A percentile compares a stretch with the other conserved stretches of the same genome.
These are phyloP conservation scores for Aspergillus wentii DNA, from an alignment of 495 filamentous ascomycete species.

Conservation along the genomic window DNA sequence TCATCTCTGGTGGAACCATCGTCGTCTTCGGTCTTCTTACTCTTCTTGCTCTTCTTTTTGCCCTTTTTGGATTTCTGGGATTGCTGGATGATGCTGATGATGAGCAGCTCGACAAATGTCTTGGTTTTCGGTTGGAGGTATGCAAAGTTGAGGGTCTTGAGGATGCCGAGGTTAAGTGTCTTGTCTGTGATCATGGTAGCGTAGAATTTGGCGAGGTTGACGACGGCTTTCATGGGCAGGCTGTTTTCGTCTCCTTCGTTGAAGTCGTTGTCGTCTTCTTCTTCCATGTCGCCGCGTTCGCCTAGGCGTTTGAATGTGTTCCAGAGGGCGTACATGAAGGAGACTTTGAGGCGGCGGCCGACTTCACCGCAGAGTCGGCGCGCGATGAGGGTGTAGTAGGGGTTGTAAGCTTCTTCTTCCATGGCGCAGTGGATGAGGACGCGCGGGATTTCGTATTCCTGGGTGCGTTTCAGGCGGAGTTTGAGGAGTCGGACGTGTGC, in stretches of 20 bases:
- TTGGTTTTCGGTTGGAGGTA: slow-evolving; percentile 73
- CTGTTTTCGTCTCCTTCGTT: slow-evolving; percentile 46
- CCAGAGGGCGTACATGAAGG: slow-evolving; percentile 83
- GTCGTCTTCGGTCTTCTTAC: slow-evolving; percentile 11
- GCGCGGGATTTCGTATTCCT: slow-evolving; percentile 80
- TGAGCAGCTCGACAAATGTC: slow-evolving; percentile 71
- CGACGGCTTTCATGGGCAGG: slow-evolving; percentile 59
- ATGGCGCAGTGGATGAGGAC: slow-evolving; percentile 85
- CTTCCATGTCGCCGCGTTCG: slow-evolving; percentile 54
- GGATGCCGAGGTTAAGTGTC: slow-evolving; percentile 54
- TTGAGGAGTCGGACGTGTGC: slow-evolving; percentile 74
- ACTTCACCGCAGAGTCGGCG: slow-evolving; percentile 60
- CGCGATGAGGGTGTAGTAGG: slow-evolving; percentile 86
- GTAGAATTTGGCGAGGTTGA: slow-evolving; percentile 86
- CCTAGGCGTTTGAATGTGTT: slow-evolving; percentile 83
- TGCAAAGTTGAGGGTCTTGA: slow-evolving; percentile 75
- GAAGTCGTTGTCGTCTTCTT: slow-evolving; percentile 48
- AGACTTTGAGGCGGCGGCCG: slow-evolving; percentile 67
- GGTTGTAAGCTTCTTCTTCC: slow-evolving; percentile 80
- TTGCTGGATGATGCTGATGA: slow-evolving; percentile 69
- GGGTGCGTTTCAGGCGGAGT: slow-evolving; percentile 76
- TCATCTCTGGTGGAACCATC: slow-evolving; percentile 39
- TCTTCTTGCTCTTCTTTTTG: slow-evolving; percentile 20
- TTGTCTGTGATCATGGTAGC: slow-evolving; percentile 67
- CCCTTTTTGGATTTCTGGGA: slow-evolving; percentile 39